Evolutionary conservation across 148 eudicot genomes (phyloP).

Genomic region (Hydrangea macrophylla): DNA sequence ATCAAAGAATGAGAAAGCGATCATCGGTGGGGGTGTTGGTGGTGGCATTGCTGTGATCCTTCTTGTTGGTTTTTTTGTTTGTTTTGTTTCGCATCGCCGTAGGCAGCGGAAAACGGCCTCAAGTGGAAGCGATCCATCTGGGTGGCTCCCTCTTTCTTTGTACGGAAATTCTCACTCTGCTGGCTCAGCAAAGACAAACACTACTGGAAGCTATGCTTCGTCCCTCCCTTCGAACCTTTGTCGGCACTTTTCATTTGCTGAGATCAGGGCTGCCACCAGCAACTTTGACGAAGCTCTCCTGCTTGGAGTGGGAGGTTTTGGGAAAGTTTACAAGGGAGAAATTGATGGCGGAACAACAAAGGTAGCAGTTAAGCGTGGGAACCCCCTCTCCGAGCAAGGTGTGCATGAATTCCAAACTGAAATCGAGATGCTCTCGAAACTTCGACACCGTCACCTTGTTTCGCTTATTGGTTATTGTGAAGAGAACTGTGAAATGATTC

Average conservation of each 20-base stretch:
- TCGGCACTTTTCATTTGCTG: conserved; percentile 87
- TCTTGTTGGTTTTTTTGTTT: conserved; percentile 50
- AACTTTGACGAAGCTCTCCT: conserved; percentile 85
- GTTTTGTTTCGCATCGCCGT: conserved; percentile 41
- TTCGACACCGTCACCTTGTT: conserved; percentile 93
- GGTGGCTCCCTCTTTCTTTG: conserved; percentile 91
- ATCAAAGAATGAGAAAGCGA: conserved; percentile 33
- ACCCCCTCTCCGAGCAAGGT: conserved; percentile 87
- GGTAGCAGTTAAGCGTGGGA: conserved; percentile 91
- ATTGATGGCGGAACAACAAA: conserved; percentile 66
- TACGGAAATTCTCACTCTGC: conserved; percentile 90
- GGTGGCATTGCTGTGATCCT: conserved; percentile 54
- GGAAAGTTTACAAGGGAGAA: conserved; percentile 87
- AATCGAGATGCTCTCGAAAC: conserved; percentile 95
- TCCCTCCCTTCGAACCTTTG: conserved; percentile 84
- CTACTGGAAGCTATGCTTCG: conserved; percentile 83
- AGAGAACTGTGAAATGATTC: conserved; percentile 91
- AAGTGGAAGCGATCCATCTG: conserved; percentile 74
- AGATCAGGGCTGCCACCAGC: conserved; percentile 85
- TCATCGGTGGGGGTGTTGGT: conserved; percentile 75
- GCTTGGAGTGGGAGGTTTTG: conserved; percentile 98
- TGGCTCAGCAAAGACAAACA: conserved; percentile 74
- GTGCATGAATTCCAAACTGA: conserved; percentile 93
- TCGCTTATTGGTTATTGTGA: conserved; percentile 93
- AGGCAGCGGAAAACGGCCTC: conserved; percentile 54